Percentiles rank a stretch among this genome's conserved stretches.
Conservation (phyloP, 2,329 filamentous ascomycete genomes). For the Sporothrix brasiliensis region DNA sequence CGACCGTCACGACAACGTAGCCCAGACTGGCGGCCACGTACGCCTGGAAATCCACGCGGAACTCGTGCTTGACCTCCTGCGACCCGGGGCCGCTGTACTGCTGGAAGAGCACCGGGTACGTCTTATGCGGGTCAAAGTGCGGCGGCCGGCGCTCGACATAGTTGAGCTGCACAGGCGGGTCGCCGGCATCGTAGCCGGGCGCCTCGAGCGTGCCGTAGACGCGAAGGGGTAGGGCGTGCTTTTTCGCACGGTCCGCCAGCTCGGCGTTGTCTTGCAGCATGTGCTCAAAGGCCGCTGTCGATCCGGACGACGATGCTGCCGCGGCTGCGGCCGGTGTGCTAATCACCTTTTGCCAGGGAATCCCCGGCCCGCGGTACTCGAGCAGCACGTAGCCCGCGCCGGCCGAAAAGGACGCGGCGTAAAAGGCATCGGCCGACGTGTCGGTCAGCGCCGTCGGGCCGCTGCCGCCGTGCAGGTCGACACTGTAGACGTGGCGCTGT, state of each 20-base stretch:
- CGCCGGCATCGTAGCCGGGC: conserved; percentile 55
- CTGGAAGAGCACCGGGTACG: conserved; percentile 92
- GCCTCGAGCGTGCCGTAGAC: conserved; percentile 85
- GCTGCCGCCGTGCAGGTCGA: conserved; percentile 79
- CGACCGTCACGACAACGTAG: conserved; percentile 93
- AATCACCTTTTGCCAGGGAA: conserved; percentile 90
- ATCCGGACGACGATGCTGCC: conserved; percentile 52
- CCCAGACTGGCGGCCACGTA: conserved; percentile 84
- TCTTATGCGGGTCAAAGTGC: conserved; percentile 79
- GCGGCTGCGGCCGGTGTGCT: conserved; percentile 62
- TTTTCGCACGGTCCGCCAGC: conserved; percentile 69
- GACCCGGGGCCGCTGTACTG: conserved; percentile 95
- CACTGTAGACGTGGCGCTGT: conserved; percentile 88
- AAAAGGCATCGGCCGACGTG: conserved; percentile 73
- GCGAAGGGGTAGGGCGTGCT: conserved; percentile 79
- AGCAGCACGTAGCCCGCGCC: conserved; percentile 82
- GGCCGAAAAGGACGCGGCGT: conserved; percentile 79
- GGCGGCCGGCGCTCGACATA: conserved; percentile 85
- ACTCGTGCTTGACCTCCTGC: conserved; percentile 79
- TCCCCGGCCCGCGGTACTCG: conserved; percentile 77
- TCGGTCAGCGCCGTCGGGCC: conserved; percentile 74
- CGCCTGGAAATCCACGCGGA: conserved; percentile 84
- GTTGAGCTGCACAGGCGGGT: conserved; percentile 59
- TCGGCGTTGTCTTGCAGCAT: conserved; percentile 76
- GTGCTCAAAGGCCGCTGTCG: conserved; percentile 60